Evolutionary conservation across 371 early-diverging fungal genomes (phyloP).

Genomic region (Mucor racemosus): DNA sequence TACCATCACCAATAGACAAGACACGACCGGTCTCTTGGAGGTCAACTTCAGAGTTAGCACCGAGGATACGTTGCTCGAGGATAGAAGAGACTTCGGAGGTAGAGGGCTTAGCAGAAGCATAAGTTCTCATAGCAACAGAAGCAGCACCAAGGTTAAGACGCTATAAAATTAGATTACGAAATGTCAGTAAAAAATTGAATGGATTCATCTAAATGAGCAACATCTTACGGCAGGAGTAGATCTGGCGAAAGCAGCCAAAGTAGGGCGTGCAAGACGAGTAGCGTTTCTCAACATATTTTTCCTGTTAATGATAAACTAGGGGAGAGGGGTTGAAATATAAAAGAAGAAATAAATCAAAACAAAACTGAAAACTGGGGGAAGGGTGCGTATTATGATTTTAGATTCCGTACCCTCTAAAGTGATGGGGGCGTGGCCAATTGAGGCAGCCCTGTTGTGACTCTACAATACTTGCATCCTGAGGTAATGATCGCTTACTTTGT

Average conservation of each 20-base stretch:
- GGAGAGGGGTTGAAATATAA: slow-evolving; percentile 26
- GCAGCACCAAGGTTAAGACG: slow-evolving; percentile 67
- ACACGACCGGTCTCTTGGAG: slow-evolving; percentile 97
- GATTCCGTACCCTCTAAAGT: slow-evolving; percentile 2
- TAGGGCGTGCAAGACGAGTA: slow-evolving; percentile 55
- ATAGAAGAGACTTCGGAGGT: slow-evolving; percentile 90
- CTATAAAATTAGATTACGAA: neutral
- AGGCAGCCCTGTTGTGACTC: neutral
- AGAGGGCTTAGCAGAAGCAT: slow-evolving; percentile 65
- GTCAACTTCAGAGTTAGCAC: slow-evolving; percentile 78
- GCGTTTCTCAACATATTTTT: slow-evolving; percentile 55
- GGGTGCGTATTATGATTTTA: slow-evolving; percentile 5
- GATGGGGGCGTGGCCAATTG: neutral
- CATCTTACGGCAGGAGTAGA: slow-evolving; percentile 58
- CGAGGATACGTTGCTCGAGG: slow-evolving; percentile 92
- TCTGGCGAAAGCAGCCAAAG: slow-evolving; percentile 46
- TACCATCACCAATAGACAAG: slow-evolving; percentile 98
- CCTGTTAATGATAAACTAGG: slow-evolving; percentile 3
- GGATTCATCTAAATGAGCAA: slow-evolving; percentile 96
- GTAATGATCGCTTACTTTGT: neutral
- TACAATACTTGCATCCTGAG: neutral
- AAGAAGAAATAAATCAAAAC: slow-evolving; percentile 26
- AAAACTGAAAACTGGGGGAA: slow-evolving; percentile 33
- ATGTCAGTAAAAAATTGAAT: slow-evolving; percentile 92
- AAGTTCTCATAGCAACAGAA: slow-evolving; percentile 54